Base-by-base conservation (phyloP, 106 monocot genomes). In the Dioscorea dumetorum region DNA sequence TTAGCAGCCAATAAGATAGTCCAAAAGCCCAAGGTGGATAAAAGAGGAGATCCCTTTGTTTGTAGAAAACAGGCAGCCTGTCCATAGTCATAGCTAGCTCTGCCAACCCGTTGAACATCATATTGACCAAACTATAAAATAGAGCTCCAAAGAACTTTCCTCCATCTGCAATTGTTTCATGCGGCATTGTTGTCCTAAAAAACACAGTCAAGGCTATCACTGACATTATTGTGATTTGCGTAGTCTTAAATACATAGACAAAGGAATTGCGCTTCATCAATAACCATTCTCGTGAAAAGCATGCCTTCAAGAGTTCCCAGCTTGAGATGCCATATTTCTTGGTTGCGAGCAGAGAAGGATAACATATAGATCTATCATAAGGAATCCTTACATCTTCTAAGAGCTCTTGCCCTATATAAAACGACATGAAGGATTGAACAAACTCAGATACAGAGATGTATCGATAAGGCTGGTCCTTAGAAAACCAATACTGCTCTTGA, bases 231-330 rank as follows among this genome's bases (percentile, higher is more conserved):
- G 75, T 85, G 32, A 99, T 57, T 54, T 99, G 90, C 48, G 62
- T 24, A 17, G 78, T 77, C 74, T 92, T 92, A 60, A 92, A 88
- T 14, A 92, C 50, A 51, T 99, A 92, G 24, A 99, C 21, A 70
- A 97, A 84, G 3, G 88, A 82, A 64, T 92, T 97, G 18, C 86
- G 79, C 61, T 87, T 91, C 97, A 99, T 92, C 24, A 90, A 64
- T 56, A 99, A 58, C 87, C 80, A 83, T 31, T 90, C 97, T 50
- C 87, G 82, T 14, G 80, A 68, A 12, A 87, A 67, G 33, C 87
- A 82, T 54, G 85, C 87, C 62, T 85, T 92, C 64, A 84, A 74
- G 23, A 92, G 82, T 62, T 99, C 90, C 87, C 81, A 77, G 8
- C 33, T 75, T 5, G 92, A 72, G 16, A 85, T 71, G 23, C 91